Conservation (phyloP, 345 rosid genomes). For the Sisymbrium irio region DNA sequence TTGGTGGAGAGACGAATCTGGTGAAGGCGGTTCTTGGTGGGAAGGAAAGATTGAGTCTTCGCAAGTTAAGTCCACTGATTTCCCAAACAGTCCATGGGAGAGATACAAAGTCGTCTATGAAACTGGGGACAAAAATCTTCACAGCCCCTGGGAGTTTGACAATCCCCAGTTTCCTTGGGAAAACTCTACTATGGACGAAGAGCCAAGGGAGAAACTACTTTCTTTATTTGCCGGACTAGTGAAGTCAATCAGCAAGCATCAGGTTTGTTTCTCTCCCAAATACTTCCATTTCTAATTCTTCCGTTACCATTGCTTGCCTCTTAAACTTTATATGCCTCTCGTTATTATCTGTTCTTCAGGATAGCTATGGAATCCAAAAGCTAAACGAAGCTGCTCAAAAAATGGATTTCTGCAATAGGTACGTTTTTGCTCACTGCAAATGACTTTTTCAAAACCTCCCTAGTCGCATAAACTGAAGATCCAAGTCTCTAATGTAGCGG, state of each 20-base stretch:
- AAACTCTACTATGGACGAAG: slow-evolving; percentile 57
- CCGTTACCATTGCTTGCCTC: background rate
- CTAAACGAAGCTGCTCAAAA: slow-evolving; percentile 75
- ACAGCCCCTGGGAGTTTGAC: slow-evolving; percentile 96
- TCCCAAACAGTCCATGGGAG: slow-evolving; percentile 97
- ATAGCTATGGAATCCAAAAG: slow-evolving; percentile 68
- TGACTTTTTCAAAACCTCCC: background rate
- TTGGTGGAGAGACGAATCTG: slow-evolving; percentile 81
- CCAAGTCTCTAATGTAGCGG: background rate
- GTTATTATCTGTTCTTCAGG: slow-evolving; percentile 47
- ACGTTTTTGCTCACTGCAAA: slow-evolving; percentile 10
- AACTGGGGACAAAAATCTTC: slow-evolving; percentile 51
- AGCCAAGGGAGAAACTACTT: slow-evolving; percentile 47
- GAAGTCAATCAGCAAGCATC: slow-evolving; percentile 48
- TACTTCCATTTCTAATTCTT: background rate
- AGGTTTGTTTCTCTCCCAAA: slow-evolving; percentile 44
- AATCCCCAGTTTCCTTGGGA: slow-evolving; percentile 58
- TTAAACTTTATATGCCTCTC: background rate
- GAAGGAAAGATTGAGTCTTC: slow-evolving; percentile 60
- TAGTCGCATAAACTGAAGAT: background rate
- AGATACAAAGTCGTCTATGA: slow-evolving; percentile 55
- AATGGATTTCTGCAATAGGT: slow-evolving; percentile 79
- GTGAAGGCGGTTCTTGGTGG: slow-evolving; percentile 88
- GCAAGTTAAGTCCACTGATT: slow-evolving; percentile 59
- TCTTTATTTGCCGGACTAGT: slow-evolving; percentile 57